Evolutionary conservation across 805 yeast genomes (phyloP).

Genomic region (Candida oleophila): DNA sequence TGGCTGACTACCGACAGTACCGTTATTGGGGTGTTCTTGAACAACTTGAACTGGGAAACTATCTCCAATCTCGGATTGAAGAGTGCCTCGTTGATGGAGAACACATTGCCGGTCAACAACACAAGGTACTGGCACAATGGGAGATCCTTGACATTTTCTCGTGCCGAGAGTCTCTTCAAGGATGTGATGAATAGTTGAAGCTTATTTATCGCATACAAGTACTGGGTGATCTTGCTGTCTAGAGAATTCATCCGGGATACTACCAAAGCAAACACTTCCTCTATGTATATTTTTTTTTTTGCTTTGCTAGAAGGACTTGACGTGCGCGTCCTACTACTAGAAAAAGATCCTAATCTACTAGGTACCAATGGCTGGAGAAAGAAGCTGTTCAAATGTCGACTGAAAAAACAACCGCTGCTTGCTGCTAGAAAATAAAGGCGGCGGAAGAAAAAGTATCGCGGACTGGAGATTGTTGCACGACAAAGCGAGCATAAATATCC

Average conservation of each 20-base stretch:
- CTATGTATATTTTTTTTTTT: neutral
- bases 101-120: constrained; percentile 27
- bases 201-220: constrained; percentile 51
- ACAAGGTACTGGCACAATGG: constrained; percentile 37
- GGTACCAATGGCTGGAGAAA: no score
- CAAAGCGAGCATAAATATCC: no score
- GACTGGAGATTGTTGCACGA: no score
- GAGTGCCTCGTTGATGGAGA: constrained; percentile 36
- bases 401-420: no score
- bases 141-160: constrained; percentile 11
- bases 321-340: no score
- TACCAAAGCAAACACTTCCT: no score
- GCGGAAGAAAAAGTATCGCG: no score
- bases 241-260: constrained; percentile 46
- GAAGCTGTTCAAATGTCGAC: no score
- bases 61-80: constrained; percentile 27
- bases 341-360: no score
- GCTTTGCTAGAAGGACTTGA: no score
- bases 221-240: constrained; percentile 61
- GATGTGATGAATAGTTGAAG: constrained; percentile 36
- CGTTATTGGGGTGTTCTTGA: constrained; percentile 23
- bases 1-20: constrained; percentile 30
- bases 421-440: no score
- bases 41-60: constrained; percentile 27
- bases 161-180: constrained; percentile 25